Conservation (phyloP, 495 filamentous ascomycete genomes). For the Clavariopsis aquatica region DNA sequence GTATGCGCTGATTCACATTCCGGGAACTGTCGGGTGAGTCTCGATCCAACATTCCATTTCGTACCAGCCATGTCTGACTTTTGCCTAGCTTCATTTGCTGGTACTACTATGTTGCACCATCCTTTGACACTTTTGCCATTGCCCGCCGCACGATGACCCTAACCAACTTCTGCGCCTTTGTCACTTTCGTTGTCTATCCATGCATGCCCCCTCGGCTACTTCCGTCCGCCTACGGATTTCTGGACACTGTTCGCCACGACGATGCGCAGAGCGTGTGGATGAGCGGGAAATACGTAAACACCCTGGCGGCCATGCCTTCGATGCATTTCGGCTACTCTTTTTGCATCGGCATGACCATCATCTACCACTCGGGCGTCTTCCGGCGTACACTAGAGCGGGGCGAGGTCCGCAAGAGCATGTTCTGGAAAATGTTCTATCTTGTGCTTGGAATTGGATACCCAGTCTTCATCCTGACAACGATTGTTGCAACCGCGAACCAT, state of each 20-base stretch:
- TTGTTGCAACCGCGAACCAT: slow-evolving; percentile 68
- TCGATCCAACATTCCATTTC: neutral
- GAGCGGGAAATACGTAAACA: slow-evolving; percentile 42
- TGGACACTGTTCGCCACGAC: slow-evolving; percentile 64
- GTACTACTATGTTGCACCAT: slow-evolving; percentile 65
- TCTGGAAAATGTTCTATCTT: slow-evolving; percentile 50
- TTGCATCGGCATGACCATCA: slow-evolving; percentile 59
- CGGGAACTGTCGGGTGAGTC: slow-evolving; percentile 64
- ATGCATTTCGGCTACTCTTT: slow-evolving; percentile 49
- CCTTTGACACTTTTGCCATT: slow-evolving; percentile 56
- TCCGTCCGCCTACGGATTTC: slow-evolving; percentile 60
- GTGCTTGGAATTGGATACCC: slow-evolving; percentile 59
- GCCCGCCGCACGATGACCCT: slow-evolving; percentile 65
- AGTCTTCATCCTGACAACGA: slow-evolving; percentile 58
- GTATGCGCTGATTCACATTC: slow-evolving; percentile 68
- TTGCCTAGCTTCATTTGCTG: slow-evolving; percentile 60
- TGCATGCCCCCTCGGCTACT: slow-evolving; percentile 67
- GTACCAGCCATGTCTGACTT: slow-evolving; percentile 1
- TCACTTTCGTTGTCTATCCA: slow-evolving; percentile 63
- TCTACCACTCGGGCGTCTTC: slow-evolving; percentile 62
- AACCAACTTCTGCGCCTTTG: slow-evolving; percentile 62
- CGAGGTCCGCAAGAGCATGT: slow-evolving; percentile 47
- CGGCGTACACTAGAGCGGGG: slow-evolving; percentile 50
- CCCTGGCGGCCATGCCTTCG: slow-evolving; percentile 39
- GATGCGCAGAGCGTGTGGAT: slow-evolving; percentile 61